Percentiles rank a stretch among this genome's conserved stretches.
phyloP scores from a whole-genome alignment of 2,329 filamentous ascomycete species.

The Xylaria arbuscula region DNA sequence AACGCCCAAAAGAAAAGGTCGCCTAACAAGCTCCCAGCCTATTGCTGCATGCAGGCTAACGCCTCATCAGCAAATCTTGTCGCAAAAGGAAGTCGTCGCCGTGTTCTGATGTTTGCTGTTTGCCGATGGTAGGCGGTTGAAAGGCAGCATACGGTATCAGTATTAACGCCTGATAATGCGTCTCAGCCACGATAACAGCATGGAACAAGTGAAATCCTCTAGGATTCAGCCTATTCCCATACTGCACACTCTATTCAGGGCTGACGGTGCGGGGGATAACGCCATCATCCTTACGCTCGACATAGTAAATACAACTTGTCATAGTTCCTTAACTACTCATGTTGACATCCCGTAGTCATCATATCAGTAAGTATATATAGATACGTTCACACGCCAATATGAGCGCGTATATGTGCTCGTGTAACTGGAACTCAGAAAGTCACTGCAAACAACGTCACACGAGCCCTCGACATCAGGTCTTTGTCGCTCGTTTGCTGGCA shows the following conservation, averaged over 20 bases:
- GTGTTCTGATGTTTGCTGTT: neutral
- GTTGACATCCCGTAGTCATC: too few relatives aligned
- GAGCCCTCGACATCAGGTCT: conserved; percentile 1
- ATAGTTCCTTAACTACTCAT: conserved; percentile 6
- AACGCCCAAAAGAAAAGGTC: conserved; percentile 18
- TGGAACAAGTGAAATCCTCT: conserved; percentile 24
- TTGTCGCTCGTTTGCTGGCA: conserved; percentile 14
- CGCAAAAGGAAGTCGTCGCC: conserved; percentile 2
- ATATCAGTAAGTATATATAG: too few relatives aligned
- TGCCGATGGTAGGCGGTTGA: conserved; percentile 7
- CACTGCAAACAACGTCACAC: conserved; percentile 12
- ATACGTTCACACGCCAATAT: neutral
- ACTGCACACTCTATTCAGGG: conserved; percentile 18
- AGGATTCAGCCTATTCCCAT: conserved; percentile 32
- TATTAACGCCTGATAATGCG: conserved; percentile 5
- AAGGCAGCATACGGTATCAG: neutral
- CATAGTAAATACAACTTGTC: neutral
- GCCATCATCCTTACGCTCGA: conserved; percentile 20
- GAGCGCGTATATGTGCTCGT: neutral
- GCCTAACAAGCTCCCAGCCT: conserved; percentile 7
- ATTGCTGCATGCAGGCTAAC: conserved; percentile 7
- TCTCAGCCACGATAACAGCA: conserved; percentile 5
- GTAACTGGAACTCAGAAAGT: neutral
- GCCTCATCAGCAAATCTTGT: conserved; percentile 9
- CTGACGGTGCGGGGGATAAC: conserved; percentile 30